Evolutionary conservation across 2,329 filamentous ascomycete genomes (phyloP).

Genomic region (Penicillium sp.): DNA sequence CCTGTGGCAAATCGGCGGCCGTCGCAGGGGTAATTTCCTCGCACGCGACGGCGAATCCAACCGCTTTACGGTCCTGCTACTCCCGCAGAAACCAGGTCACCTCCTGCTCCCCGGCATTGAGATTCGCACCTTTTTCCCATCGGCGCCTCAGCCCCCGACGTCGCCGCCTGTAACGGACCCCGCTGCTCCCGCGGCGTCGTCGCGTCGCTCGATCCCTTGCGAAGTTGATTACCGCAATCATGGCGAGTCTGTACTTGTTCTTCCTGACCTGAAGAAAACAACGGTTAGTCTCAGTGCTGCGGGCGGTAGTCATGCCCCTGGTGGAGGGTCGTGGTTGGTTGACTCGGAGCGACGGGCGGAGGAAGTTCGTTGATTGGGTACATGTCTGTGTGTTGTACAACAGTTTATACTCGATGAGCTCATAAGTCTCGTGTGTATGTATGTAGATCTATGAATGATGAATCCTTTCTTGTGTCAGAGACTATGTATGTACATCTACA

Average conservation of each 20-base stretch:
- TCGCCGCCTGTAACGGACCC: conserved; percentile 18
- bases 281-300: conserved; percentile 70
- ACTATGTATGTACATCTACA: too few species aligned
- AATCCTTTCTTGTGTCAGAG: conserved; percentile 2
- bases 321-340: conserved; percentile 62
- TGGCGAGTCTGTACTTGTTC: conserved; percentile 71
- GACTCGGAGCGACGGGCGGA: conserved; percentile 53
- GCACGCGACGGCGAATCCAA: conserved; percentile 45
- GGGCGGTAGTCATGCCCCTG: conserved; percentile 44
- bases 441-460: conserved; percentile 24
- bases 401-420: background rate
- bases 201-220: conserved; percentile 50
- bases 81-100: conserved; percentile 74
- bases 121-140: conserved; percentile 60
- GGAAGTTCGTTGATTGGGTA: conserved; percentile 13
- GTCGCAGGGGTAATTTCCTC: conserved; percentile 71
- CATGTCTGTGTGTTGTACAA: background rate
- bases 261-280: conserved; percentile 66
- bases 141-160: conserved; percentile 24
- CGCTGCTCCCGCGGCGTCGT: conserved; percentile 13
- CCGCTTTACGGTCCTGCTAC: conserved; percentile 66
- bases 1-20: conserved; percentile 80
- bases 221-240: conserved; percentile 79
- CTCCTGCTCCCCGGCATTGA: conserved; percentile 76
- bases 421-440: background rate